phyloP scores from a whole-genome alignment of 2,329 filamentous ascomycete genomes.

The Xylariaceae sp. region DNA sequence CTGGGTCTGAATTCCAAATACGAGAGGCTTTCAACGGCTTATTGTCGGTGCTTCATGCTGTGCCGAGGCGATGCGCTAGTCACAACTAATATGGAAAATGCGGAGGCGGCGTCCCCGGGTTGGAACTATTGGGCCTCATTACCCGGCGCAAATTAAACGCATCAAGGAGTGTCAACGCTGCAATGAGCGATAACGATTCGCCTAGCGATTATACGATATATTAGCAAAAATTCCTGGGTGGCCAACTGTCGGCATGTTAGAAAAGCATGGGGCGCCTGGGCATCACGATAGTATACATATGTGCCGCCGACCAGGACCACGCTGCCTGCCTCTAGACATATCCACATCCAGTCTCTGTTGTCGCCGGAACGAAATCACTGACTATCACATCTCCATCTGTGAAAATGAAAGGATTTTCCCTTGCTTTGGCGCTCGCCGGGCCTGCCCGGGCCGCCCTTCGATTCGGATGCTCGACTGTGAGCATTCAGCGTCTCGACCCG shows the following conservation, averaged over 20 bases:
- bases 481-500: slow-evolving; percentile 36
- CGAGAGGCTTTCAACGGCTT: background rate
- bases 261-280: background rate
- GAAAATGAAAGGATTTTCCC: slow-evolving; percentile 35
- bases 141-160: slow-evolving; percentile 26
- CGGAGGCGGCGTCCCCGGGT: slow-evolving; percentile 26
- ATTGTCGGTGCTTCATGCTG: slow-evolving; percentile 8
- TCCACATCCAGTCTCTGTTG: slow-evolving; percentile 5
- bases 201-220: slow-evolving; percentile 21
- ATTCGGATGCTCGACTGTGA: slow-evolving; percentile 35
- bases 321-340: background rate
- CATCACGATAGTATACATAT: slow-evolving; percentile 21
- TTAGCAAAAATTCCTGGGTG: slow-evolving; percentile 3
- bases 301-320: slow-evolving; percentile 4
- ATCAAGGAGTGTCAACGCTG: slow-evolving; percentile 17
- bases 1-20: slow-evolving; percentile 5
- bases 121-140: slow-evolving; percentile 19
- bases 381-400: slow-evolving; percentile 1
- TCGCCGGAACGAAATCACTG: slow-evolving; percentile 7
- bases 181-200: slow-evolving; percentile 15
- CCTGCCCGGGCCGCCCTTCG: slow-evolving; percentile 35
- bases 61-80: slow-evolving; percentile 19
- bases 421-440: slow-evolving; percentile 30
- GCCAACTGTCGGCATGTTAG: slow-evolving; percentile 26
- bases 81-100: slow-evolving; percentile 19